Conservation (phyloP, 2,329 filamentous ascomycete species). For the Talaromyces sp. region DNA sequence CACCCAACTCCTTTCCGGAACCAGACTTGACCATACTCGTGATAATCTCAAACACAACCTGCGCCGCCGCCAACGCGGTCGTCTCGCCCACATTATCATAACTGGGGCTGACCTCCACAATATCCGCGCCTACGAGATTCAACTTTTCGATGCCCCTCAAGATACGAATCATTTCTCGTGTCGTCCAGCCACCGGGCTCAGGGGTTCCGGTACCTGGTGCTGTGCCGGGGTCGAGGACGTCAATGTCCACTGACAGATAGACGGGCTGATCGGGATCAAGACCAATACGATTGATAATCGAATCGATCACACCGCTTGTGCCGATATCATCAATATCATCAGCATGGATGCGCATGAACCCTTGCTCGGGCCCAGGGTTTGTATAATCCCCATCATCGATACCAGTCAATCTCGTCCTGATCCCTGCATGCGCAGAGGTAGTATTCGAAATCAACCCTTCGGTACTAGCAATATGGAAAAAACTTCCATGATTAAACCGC, state of each 20-base stretch:
- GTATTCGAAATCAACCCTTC: conserved; percentile 76
- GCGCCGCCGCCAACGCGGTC: conserved; percentile 78
- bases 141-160: conserved; percentile 75
- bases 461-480: conserved; percentile 84
- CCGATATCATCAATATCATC: conserved; percentile 88
- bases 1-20: conserved; percentile 39
- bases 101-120: conserved; percentile 83
- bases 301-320: conserved; percentile 64
- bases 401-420: conserved; percentile 73
- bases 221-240: conserved; percentile 72
- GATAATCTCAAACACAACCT: conserved; percentile 82
- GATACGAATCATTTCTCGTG: conserved; percentile 79
- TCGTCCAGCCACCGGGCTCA: conserved; percentile 89
- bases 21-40: conserved; percentile 57
- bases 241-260: conserved; percentile 78
- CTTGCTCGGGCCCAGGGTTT: conserved; percentile 68
- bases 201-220: conserved; percentile 80
- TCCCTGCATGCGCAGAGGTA: conserved; percentile 75
- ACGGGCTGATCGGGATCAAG: conserved; percentile 66
- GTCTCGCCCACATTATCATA: conserved; percentile 80
- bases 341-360: conserved; percentile 75
- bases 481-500: conserved; percentile 82
- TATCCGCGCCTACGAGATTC: conserved; percentile 84
- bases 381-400: conserved; percentile 66
- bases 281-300: conserved; percentile 70